A percentile compares a stretch with the other conserved stretches of the same genome.
These are phyloP conservation scores for Jaapia argillacea DNA, from an alignment of 768 basidiomycete genomes.

Conservation along the genomic window DNA sequence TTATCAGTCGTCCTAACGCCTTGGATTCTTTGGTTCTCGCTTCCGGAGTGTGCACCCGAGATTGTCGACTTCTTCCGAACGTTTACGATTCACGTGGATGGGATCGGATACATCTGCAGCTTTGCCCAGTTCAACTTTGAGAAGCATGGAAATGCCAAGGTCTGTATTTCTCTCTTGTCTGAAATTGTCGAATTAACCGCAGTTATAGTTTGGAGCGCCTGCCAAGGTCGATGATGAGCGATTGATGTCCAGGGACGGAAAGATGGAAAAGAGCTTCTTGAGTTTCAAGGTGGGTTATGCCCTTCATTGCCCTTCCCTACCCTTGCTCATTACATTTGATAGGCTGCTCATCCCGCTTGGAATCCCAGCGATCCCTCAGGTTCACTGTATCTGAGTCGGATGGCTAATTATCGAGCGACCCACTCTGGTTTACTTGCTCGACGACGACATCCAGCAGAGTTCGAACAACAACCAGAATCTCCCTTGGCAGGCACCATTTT, in stretches of 20 bases:
- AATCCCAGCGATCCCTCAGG: slow-evolving; percentile 84
- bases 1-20: slow-evolving; percentile 90
- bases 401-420: slow-evolving; percentile 40
- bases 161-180: slow-evolving; percentile 18
- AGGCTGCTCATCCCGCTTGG: slow-evolving; percentile 96
- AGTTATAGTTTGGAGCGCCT: slow-evolving; percentile 73
- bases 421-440: not conserved
- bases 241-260: slow-evolving; percentile 83
- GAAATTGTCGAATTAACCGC: not conserved
- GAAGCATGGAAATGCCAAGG: slow-evolving; percentile 87
- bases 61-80: slow-evolving; percentile 98
- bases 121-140: slow-evolving; percentile 99
- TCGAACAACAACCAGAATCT: too few relatives aligned
- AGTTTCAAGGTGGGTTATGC: slow-evolving; percentile 65
- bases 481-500: too few relatives aligned
- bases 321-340: not conserved
- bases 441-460: not conserved
- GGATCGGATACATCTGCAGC: slow-evolving; percentile 92
- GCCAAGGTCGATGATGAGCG: slow-evolving; percentile 54
- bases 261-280: slow-evolving; percentile 98
- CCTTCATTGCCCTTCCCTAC: not conserved
- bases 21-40: slow-evolving; percentile 86
- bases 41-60: slow-evolving; percentile 81
- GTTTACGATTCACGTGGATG: slow-evolving; percentile 94
- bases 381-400: slow-evolving; percentile 80